Conservation (phyloP, 768 basidiomycete species). For the Floccularia luteovirens region DNA sequence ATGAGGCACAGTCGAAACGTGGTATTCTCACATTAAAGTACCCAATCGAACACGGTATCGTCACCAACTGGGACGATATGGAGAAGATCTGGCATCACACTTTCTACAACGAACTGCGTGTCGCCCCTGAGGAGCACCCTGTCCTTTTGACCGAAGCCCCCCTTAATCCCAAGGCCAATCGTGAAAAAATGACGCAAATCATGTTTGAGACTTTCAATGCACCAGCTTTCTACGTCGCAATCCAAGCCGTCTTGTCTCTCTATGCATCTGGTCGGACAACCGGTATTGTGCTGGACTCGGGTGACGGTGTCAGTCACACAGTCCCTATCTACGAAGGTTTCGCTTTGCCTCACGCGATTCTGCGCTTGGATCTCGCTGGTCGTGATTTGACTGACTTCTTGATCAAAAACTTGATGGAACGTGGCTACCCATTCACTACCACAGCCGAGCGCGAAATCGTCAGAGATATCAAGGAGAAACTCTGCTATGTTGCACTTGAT, state of each 20-base stretch:
- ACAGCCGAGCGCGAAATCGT: slow-evolving; percentile 93
- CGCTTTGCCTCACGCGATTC: slow-evolving; percentile 87
- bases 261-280: slow-evolving; percentile 96
- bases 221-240: slow-evolving; percentile 87
- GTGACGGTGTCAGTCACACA: slow-evolving; percentile 94
- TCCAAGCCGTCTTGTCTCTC: slow-evolving; percentile 86
- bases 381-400: slow-evolving; percentile 85
- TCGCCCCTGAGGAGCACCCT: slow-evolving; percentile 90
- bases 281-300: slow-evolving; percentile 91
- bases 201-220: slow-evolving; percentile 97
- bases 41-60: slow-evolving; percentile 90
- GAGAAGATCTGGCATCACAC: slow-evolving; percentile 99
- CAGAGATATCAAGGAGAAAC: slow-evolving; percentile 95
- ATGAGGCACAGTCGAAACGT: slow-evolving; percentile 47
- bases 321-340: slow-evolving; percentile 97
- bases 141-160: slow-evolving; percentile 89
- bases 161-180: slow-evolving; percentile 87
- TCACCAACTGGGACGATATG: slow-evolving; percentile 99
- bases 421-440: slow-evolving; percentile 92
- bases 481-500: slow-evolving; percentile 92
- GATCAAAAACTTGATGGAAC: slow-evolving; percentile 82
- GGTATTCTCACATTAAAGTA: slow-evolving; percentile 92
- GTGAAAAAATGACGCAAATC: slow-evolving; percentile 94
- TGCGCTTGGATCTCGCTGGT: slow-evolving; percentile 87
- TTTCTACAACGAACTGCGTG: slow-evolving; percentile 93